Evolutionary conservation across 1,139 yeast genomes (phyloP), one percentile per base, ranked within the genome.

Genomic region (Pichia sp.): DNA sequence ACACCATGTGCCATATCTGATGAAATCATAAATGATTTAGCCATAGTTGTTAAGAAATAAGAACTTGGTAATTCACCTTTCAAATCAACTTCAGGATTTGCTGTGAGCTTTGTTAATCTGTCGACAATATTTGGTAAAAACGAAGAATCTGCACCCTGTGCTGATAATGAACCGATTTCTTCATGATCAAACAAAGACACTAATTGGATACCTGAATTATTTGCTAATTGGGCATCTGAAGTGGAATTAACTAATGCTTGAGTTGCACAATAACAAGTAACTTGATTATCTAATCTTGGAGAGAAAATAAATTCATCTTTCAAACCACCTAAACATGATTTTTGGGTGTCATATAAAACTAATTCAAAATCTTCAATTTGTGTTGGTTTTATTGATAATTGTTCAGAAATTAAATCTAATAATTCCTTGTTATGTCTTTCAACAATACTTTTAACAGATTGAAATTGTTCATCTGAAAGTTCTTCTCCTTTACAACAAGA

Each of bases 1-100:
- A 90, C 84, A 33, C 96, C 97, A 63, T 92, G 98, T 1, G 97
- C 96, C 82, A 88, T 92, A 65, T 92, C 98, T 0, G 96, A 88
- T 0, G 97, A 90, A 46, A 92, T 68, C 58, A 92, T 76, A 67
- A 92, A 90, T 1, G 97, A 88, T 63, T 83, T 85, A 11, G 96
- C 78, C 68, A 85, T 77, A 0, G 88, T 69, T 63, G 84, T 83
- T 56, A 78, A 76, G 55, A 79, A 76, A 44, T 67, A 64, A 7
- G 61, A 53, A n/a, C 60, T 51, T 2, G 65, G 52, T 11, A 61
- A 51, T 45, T 62, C 58, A 25, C 49, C 46, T 3, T 66, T 53
- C 4, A 65, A 63, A 49, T 70, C 72, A 43, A 74, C 73, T 3
- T 65, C 59, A 0, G 68, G 69, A 45, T 70, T 70, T 44, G 74